phyloP scores from a whole-genome alignment of 2,329 filamentous ascomycete species.

The Zymoseptoria crescenta region DNA sequence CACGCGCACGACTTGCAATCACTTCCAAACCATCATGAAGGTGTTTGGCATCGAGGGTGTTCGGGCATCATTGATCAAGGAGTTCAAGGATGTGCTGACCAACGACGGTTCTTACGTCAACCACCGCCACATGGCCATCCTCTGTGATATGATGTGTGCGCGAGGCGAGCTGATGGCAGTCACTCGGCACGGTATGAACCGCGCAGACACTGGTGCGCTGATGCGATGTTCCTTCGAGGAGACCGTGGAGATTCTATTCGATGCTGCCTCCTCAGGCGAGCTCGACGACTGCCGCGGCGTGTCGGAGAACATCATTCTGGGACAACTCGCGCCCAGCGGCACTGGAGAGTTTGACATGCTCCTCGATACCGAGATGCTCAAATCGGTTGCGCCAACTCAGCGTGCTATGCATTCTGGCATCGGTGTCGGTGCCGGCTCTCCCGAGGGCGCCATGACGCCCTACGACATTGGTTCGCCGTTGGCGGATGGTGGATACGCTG shows the following conservation, averaged over 20 bases:
- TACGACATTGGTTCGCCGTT: slow-evolving; percentile 69
- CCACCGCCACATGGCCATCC: slow-evolving; percentile 87
- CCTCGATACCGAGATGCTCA: slow-evolving; percentile 89
- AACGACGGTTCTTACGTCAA: slow-evolving; percentile 99
- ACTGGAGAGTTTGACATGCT: slow-evolving; percentile 93
- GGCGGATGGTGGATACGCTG: slow-evolving; percentile 52
- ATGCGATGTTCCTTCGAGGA: slow-evolving; percentile 99
- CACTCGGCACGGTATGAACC: slow-evolving; percentile 96
- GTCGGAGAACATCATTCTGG: slow-evolving; percentile 97
- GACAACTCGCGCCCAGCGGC: slow-evolving; percentile 92
- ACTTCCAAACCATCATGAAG: slow-evolving; percentile 87
- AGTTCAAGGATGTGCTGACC: slow-evolving; percentile 85
- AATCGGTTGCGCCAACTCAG: slow-evolving; percentile 76
- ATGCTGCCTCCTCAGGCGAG: slow-evolving; percentile 89
- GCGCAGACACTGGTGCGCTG: slow-evolving; percentile 91
- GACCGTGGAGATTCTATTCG: slow-evolving; percentile 94
- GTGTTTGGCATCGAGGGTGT: slow-evolving; percentile 96
- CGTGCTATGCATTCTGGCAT: slow-evolving; percentile 52
- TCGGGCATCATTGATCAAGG: slow-evolving; percentile 74
- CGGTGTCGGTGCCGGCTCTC: slow-evolving; percentile 64
- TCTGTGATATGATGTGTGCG: slow-evolving; percentile 97
- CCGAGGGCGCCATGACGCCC: slow-evolving; percentile 77
- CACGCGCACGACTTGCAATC: slow-evolving; percentile 83
- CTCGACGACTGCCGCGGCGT: slow-evolving; percentile 97
- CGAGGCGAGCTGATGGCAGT: slow-evolving; percentile 90